Conservation (phyloP, 495 filamentous ascomycete genomes). For the Penicillium longicatenatum region DNA sequence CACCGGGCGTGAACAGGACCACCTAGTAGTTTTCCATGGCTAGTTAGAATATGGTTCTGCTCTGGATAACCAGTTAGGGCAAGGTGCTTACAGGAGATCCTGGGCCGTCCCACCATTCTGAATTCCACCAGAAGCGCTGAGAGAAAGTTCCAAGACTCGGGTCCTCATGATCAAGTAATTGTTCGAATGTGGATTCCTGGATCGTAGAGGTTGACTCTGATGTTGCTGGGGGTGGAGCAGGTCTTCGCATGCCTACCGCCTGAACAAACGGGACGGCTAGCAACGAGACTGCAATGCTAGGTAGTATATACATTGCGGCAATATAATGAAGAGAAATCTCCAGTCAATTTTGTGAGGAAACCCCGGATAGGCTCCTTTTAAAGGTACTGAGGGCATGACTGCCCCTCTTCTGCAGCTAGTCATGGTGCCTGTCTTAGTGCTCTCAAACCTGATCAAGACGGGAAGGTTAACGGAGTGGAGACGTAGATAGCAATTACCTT, state of each 20-base stretch:
- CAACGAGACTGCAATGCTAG: slow-evolving; percentile 4
- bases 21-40: slow-evolving; percentile 29
- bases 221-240: slow-evolving; percentile 14
- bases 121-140: slow-evolving; percentile 55
- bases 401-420: slow-evolving; percentile 3
- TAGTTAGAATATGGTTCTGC: background rate
- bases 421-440: background rate
- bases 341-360: background rate
- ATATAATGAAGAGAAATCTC: background rate
- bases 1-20: slow-evolving; percentile 61
- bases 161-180: slow-evolving; percentile 57
- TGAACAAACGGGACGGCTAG: slow-evolving; percentile 1
- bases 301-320: slow-evolving; percentile 6
- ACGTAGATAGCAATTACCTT: background rate
- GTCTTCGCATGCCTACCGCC: slow-evolving; percentile 9
- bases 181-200: slow-evolving; percentile 42
- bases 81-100: slow-evolving; percentile 50
- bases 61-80: background rate
- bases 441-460: background rate
- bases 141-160: slow-evolving; percentile 55
- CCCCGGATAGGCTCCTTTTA: background rate
- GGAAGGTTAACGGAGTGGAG: background rate
- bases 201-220: slow-evolving; percentile 13
- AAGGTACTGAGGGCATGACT: background rate
- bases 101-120: slow-evolving; percentile 51